A percentile compares a stretch with the other conserved stretches of the same genome.
phyloP scores from a whole-genome alignment of 164 flowering plant species.

The Macadamia integrifolia region DNA sequence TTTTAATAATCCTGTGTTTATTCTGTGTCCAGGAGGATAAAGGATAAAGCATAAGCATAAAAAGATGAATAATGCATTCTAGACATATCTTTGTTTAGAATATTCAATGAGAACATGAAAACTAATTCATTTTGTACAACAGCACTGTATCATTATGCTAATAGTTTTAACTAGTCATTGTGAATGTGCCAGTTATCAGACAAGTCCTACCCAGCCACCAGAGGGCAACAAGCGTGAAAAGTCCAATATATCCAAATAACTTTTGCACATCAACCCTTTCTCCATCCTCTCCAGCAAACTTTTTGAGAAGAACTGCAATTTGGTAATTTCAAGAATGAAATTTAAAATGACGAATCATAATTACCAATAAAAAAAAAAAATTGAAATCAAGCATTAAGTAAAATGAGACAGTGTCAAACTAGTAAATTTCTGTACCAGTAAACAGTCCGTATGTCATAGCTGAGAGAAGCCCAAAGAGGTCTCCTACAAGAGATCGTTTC shows the following conservation, averaged over 20 bases:
- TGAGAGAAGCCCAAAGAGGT: slow-evolving; percentile 95
- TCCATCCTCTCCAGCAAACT: slow-evolving; percentile 90
- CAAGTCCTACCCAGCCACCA: slow-evolving; percentile 96
- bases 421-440: slow-evolving; percentile 47
- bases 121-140: no score
- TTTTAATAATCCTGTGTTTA: no score
- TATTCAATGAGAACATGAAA: no score
- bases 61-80: no score
- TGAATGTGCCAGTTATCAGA: no score
- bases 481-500: slow-evolving; percentile 87
- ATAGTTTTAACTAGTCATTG: no score
- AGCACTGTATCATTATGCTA: no score
- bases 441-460: slow-evolving; percentile 88
- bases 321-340: neutral
- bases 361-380: neutral
- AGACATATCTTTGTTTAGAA: no score
- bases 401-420: slow-evolving; percentile 5
- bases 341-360: neutral
- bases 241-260: slow-evolving; percentile 92
- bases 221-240: slow-evolving; percentile 81
- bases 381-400: neutral
- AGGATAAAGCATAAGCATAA: no score
- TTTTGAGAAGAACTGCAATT: slow-evolving; percentile 83
- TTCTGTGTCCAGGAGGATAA: no score
- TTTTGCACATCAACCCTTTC: slow-evolving; percentile 88